These are phyloP conservation scores for Prunus mira DNA, from an alignment of 306 rosid species.

Conservation along the genomic window DNA sequence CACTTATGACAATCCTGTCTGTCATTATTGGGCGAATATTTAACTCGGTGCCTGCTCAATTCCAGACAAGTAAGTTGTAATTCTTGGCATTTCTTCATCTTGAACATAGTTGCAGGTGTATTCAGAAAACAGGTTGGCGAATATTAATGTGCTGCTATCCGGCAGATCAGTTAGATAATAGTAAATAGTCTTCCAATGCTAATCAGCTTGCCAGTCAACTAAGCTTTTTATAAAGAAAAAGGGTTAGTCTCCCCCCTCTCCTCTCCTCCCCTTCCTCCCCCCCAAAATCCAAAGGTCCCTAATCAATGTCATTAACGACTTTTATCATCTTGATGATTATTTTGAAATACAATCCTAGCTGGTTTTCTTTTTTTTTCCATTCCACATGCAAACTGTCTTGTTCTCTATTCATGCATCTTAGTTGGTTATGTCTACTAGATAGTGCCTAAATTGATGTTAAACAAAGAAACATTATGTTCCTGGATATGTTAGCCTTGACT, in stretches of 20 bases:
- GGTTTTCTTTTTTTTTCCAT: not conserved
- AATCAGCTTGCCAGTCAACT: not conserved
- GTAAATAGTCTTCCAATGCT: not conserved
- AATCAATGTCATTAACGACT: not conserved
- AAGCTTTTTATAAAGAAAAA: not conserved
- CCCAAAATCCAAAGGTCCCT: not conserved
- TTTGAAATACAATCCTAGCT: not conserved
- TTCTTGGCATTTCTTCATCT: slow-evolving; percentile 22
- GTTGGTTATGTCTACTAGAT: not conserved
- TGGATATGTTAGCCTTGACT: not conserved
- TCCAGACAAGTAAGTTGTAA: slow-evolving; percentile 86
- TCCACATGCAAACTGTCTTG: not conserved
- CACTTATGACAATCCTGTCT: slow-evolving; percentile 82
- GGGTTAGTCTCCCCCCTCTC: not conserved
- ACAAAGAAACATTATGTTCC: not conserved
- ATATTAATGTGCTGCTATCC: not conserved
- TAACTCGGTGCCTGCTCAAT: slow-evolving; percentile 95
- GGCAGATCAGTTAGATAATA: not conserved
- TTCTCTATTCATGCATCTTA: not conserved
- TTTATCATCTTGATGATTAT: not conserved
- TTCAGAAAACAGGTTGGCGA: not conserved
- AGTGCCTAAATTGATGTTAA: not conserved
- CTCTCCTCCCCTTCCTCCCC: rapidly evolving
- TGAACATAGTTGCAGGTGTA: slow-evolving; percentile 11
- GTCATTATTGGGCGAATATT: slow-evolving; percentile 84